Evolutionary conservation across 208 protist genomes (phyloP).

Genomic region (Trypanosoma rangeli): DNA sequence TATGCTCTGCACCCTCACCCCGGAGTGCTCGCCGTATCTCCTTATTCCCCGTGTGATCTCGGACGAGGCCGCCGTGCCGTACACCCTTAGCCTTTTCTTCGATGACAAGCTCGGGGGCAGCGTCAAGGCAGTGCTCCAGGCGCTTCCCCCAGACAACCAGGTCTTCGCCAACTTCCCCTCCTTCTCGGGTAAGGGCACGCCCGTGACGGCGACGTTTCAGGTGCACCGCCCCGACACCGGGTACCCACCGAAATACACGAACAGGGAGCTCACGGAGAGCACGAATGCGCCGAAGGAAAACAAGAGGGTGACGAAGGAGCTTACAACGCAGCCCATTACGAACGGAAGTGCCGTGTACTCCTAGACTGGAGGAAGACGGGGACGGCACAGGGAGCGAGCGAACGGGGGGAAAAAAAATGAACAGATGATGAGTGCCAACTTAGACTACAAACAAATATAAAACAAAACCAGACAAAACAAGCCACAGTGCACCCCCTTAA

Average conservation of each 20-base stretch:
- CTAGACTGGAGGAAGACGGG: not conserved
- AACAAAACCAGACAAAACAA: slow-evolving; percentile 5
- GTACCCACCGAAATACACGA: slow-evolving; percentile 19
- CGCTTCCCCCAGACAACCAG: slow-evolving; percentile 16
- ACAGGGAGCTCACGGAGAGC: slow-evolving; percentile 2
- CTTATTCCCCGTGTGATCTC: slow-evolving; percentile 56
- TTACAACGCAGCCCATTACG: not conserved
- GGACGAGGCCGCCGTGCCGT: slow-evolving; percentile 6
- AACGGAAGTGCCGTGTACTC: not conserved
- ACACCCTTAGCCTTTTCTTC: slow-evolving; percentile 29
- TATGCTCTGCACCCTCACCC: slow-evolving; percentile 44
- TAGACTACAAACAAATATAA: slow-evolving; percentile 12
- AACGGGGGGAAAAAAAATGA: slow-evolving; percentile 10
- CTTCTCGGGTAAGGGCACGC: slow-evolving; percentile 30
- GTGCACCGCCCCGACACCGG: slow-evolving; percentile 12
- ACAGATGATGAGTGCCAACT: slow-evolving; percentile 11
- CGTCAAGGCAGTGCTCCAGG: slow-evolving; percentile 27
- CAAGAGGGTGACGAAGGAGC: not conserved
- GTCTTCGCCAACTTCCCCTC: slow-evolving; percentile 28
- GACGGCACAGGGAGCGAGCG: not conserved
- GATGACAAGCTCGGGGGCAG: slow-evolving; percentile 15
- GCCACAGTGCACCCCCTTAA: too few relatives aligned
- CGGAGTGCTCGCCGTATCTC: slow-evolving; percentile 54
- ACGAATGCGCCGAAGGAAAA: not conserved
- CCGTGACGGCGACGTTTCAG: slow-evolving; percentile 23